Base-by-base conservation (phyloP, 2,329 filamentous ascomycete species). In the Cladophialophora chaetospira region DNA sequence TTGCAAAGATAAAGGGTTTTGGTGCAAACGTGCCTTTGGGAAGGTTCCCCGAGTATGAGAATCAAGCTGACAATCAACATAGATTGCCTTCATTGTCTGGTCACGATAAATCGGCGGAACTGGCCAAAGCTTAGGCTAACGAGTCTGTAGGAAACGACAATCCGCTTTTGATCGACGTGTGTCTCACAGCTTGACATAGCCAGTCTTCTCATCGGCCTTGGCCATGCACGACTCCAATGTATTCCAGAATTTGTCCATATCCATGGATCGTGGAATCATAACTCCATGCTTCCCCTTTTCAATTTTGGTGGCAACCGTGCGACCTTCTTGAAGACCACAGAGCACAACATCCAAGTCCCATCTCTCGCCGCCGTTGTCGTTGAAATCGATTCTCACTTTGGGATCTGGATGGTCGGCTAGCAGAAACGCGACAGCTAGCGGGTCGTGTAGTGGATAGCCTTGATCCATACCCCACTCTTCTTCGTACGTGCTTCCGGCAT, bases 361-460 rank as follows among this genome's bases (percentile, higher is more conserved):
- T 62, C 73, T 67, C 67, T 75, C 67, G 40, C 78, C 78, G 49
- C 70, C 69, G 53, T 71, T 70, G 62, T 82, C 75, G 60, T 81
- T 71, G 63, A 84, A 83, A 6, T 74, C 70, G 26, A 75, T 61
- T 1, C 63, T 57, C 0, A 68, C 70, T 6, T 74, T 67, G 3
- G 59, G 58, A 23, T 66, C 65, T 3, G 71, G 66, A 21, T 83
- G 79, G 17, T 86, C 88, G 29, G 85, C 81, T n/a, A 97, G 77
- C 1, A 90, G 78, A 2, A 88, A 88, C 1, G 90, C 89, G 2
- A 97, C 89, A 4, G 93, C 92, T 5, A 97, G 77, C 2, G 93
- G 93, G 70, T 97, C 94, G 73, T 97, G 93, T 11, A 96, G 77
- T 0, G 93, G 94, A 11, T 93, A 93, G 0, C 93, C 93, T 19